These are phyloP conservation scores for Melastoma malabathricum DNA, from an alignment of 345 rosid genomes.

Conservation along the genomic window DNA sequence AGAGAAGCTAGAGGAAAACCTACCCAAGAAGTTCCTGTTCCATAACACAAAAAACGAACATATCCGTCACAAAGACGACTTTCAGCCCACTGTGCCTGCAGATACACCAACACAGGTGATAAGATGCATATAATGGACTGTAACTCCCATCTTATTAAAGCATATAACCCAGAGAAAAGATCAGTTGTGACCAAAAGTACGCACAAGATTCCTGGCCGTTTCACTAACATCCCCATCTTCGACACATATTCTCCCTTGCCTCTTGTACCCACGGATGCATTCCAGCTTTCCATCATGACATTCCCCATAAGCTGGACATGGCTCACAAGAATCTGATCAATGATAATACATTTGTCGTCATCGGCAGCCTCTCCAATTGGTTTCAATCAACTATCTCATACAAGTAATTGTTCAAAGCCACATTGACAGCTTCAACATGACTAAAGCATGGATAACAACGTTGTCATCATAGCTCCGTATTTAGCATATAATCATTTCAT, in stretches of 20 bases:
- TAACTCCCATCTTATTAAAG: neutral
- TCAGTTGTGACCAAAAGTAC: conserved; percentile 22
- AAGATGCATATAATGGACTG: conserved; percentile 9
- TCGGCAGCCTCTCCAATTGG: too few relatives aligned
- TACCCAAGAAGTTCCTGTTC: conserved; percentile 62
- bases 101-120: conserved; percentile 10
- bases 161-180: conserved; percentile 7
- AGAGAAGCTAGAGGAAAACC: conserved; percentile 9
- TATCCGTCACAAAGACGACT: conserved; percentile 38
- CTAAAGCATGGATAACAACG: too few relatives aligned
- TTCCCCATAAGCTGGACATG: conserved; percentile 61
- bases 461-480: too few relatives aligned
- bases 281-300: conserved; percentile 57
- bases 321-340: conserved; percentile 56
- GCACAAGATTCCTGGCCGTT: conserved; percentile 65
- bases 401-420: neutral
- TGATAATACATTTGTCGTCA: neutral
- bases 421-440: too few relatives aligned
- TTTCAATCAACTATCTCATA: neutral
- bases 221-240: conserved; percentile 72
- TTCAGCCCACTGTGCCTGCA: conserved; percentile 52
- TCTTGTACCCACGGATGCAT: conserved; percentile 52
- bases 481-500: too few relatives aligned
- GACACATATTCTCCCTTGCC: conserved; percentile 43
- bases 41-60: conserved; percentile 52